Evolutionary conservation across 1,139 yeast genomes (phyloP), one percentile per base, ranked within the genome.

Genomic region (Hanseniaspora sp.): DNA sequence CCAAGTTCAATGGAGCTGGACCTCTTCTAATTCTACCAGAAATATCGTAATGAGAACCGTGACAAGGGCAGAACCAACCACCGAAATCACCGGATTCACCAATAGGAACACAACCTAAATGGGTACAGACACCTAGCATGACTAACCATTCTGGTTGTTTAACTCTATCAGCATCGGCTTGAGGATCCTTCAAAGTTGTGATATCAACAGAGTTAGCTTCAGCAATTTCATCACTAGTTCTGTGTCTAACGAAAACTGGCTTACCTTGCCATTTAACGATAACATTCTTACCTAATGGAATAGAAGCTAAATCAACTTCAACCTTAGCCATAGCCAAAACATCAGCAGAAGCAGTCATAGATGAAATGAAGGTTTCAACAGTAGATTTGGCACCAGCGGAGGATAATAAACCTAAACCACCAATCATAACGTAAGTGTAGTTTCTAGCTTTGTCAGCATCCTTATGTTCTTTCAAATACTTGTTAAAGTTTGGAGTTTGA

Each of bases 11-110:
- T 69, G 99, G 99, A 71, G 99, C 99, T 67, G 99, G 99, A 65
- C 99, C 99, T 77, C 83, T 92, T 83, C 99, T 87, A 72, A 94
- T 92, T 83, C 99, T 92, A 72, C 99, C 99, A 61, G 97, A 84
- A 76, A 94, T 94, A 76, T 94, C 98, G 76, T 94, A 94, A 74
- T 94, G 98, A 71, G 98, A 92, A 80, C 98, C 99, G 78, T 94
- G 99, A 78, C 98, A 94, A 62, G 99, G 99, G 75, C 99, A 94
- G 92, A 94, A 94, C 98, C 98, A 94, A 70, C 98, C 98, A 71
- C 96, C 97, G 67, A 81, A 94, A 74, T 94, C 99, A 75, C 99
- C 99, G 61, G 97, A 86, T 76, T 94, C 98, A 71, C 99, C 98
- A 69, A 94, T 94, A 64, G 99, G 99, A 61, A 94, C 99, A 84